phyloP scores from a whole-genome alignment of 2,329 filamentous ascomycete species.

The Trichoderma hamatum region DNA sequence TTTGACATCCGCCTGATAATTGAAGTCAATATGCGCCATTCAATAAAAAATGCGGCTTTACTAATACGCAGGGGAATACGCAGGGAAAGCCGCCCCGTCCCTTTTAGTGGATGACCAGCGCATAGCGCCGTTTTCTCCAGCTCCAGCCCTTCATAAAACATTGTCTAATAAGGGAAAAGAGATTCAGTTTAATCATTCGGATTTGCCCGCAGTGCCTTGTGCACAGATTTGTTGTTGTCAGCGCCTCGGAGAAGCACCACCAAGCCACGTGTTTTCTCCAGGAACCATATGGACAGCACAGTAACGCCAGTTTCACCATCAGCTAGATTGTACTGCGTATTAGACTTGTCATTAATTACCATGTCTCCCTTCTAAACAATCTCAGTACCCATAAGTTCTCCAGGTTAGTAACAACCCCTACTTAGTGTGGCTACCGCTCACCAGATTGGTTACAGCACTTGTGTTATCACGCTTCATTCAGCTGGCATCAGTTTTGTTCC shows the following conservation, averaged over 20 bases:
- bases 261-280: not conserved
- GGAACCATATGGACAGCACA: not conserved
- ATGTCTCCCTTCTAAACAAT: not conserved
- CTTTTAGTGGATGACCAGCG: not conserved
- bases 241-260: not conserved
- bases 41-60: not conserved
- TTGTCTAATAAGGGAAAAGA: conserved; percentile 8
- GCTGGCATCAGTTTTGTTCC: not conserved
- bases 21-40: not conserved
- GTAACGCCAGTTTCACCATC: not conserved
- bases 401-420: not conserved
- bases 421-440: not conserved
- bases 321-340: not conserved
- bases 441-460: not conserved
- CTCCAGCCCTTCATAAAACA: conserved; percentile 7
- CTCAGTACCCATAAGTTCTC: not conserved
- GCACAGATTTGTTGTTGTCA: not conserved
- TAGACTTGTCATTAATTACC: not conserved
- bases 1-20: conserved; percentile 5
- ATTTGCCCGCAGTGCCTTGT: not conserved
- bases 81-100: conserved; percentile 2
- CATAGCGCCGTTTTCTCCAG: conserved; percentile 7
- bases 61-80: conserved; percentile 7
- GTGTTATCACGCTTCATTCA: not conserved
- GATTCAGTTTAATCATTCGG: not conserved